phyloP scores from a whole-genome alignment of 2,329 filamentous ascomycete species.

The Pseudogymnoascus sp. region DNA sequence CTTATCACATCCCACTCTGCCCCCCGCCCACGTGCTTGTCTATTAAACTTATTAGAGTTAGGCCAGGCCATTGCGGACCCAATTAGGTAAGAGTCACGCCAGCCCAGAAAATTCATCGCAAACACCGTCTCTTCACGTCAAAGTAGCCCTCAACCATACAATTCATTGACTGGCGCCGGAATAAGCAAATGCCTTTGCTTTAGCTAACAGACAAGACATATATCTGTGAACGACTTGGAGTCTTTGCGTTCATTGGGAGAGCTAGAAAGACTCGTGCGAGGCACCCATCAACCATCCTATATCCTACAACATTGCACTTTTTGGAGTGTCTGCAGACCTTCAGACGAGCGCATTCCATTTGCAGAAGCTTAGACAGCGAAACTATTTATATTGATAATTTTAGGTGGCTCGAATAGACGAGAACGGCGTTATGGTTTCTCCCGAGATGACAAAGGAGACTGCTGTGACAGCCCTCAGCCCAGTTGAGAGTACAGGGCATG shows the following conservation, averaged over 20 bases:
- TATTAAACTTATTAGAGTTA: neutral
- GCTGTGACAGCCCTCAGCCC: neutral
- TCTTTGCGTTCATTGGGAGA: constrained; percentile 57
- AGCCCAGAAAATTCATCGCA: neutral
- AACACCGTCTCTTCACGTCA: constrained; percentile 2
- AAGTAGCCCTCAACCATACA: neutral
- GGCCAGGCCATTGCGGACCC: neutral
- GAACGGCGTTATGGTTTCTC: constrained; percentile 2
- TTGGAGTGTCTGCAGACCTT: neutral
- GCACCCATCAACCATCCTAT: neutral
- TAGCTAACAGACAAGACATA: constrained; percentile 30
- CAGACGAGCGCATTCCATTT: neutral
- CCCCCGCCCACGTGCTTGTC: neutral
- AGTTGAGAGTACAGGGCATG: neutral
- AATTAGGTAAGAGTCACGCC: neutral
- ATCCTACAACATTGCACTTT: neutral
- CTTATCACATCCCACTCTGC: neutral
- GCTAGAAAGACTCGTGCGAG: constrained; percentile 45
- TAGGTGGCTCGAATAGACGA: neutral
- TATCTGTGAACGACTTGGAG: constrained; percentile 52
- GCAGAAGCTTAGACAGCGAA: neutral
- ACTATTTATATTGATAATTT: constrained; percentile 1
- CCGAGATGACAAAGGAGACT: neutral
- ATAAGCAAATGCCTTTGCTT: neutral
- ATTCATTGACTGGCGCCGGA: neutral